These are phyloP conservation scores for Ophiosphaerella narmari DNA, from an alignment of 2,329 filamentous ascomycete genomes.

Conservation along the genomic window DNA sequence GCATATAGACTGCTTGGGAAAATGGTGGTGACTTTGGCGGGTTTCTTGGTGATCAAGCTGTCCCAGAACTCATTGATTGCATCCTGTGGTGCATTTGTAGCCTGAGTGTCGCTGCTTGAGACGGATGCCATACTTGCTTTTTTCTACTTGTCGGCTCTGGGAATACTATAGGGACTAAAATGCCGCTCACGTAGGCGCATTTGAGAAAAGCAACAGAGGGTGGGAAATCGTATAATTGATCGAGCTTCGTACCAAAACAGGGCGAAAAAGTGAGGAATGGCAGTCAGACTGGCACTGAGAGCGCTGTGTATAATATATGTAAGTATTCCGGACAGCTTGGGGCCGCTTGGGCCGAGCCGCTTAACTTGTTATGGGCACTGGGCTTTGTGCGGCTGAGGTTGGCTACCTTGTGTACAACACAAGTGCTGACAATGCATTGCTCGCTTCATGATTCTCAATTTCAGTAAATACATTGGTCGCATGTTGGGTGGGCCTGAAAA, in stretches of 20 bases:
- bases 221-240: no score
- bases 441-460: no score
- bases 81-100: constrained; percentile 58
- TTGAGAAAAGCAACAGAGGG: no score
- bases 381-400: constrained; percentile 14
- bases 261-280: background rate
- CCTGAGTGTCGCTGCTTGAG: constrained; percentile 17
- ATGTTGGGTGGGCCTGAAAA: no score
- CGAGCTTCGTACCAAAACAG: no score
- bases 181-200: no score
- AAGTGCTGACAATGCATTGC: no score
- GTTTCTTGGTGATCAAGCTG: constrained; percentile 68
- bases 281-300: background rate
- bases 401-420: no score
- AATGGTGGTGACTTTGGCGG: constrained; percentile 71
- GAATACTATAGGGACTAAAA: background rate
- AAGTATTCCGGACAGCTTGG: constrained; percentile 6
- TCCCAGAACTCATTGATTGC: constrained; percentile 73
- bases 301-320: constrained; percentile 4
- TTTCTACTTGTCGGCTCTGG: background rate
- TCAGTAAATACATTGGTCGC: no score
- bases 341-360: background rate
- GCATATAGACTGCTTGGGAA: constrained; percentile 69
- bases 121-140: constrained; percentile 23
- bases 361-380: background rate